Base-by-base conservation (phyloP, 208 protist genomes). In the Acanthamoeba lenticulata region DNA sequence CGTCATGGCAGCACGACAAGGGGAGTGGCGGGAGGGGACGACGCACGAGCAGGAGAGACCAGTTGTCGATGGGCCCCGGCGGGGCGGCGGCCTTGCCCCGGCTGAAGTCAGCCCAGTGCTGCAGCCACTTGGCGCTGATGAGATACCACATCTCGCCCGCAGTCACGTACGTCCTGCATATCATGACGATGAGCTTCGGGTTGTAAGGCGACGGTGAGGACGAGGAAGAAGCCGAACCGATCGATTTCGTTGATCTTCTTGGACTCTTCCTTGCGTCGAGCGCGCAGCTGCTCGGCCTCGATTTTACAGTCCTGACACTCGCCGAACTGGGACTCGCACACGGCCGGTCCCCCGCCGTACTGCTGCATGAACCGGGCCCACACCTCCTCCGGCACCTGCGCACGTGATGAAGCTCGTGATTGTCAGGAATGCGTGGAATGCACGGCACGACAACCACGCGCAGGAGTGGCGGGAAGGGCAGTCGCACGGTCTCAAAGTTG, bases 61-160 rank as follows among this genome's bases (percentile, higher is more conserved):
- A 79, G 38, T 90, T 90, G 57, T 90, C 55, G 47, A 90, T 90
- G 47, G 85, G 85, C 7, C 85, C 85, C 52, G 85, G 85, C 13
- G 52, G 85, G 6, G 52, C n/a, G 9, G 24, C 3, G 29, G 69
- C 5, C 38, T 40, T 34, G 88, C 52, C 79, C 34, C 34, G 40
- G 29, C 42, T 72, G 55, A 47, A 90, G 0, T 27, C 55, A 19
- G 24, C 29, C 83, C 83, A 90, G 13, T 32, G 15, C 36, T 62
- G 1, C 52, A 90, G 27, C 83, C 83, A 90, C 13, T 27, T 3
- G 29, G 38, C 47, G 55, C 15, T 47, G 83, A 90, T 90, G 36
- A 90, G 3, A 57, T 90, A 90, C 83, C 83, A 90, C 52, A 62
- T 47, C 36, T 90, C 83, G 36, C 83, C 83, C 29, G 40, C 65